Evolutionary conservation across 192 early-diverging fungal genomes (phyloP), one percentile per base, ranked within the genome.

Genomic region (Backusella morwellensis): DNA sequence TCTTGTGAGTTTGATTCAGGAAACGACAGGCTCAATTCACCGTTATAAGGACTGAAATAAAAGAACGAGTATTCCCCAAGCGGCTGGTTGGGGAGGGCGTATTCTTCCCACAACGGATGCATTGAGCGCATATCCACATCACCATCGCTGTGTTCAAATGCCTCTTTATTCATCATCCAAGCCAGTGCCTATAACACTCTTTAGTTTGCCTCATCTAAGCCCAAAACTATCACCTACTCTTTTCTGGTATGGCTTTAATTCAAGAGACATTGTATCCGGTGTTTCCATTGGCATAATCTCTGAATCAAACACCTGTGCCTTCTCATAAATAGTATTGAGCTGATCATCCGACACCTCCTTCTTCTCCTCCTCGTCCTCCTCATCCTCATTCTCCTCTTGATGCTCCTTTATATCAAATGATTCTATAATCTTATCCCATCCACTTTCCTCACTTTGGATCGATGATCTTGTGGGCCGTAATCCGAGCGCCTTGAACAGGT

Each of bases 101-200:
- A 89, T 35, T 82, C 88, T 52, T 89, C 86, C 85, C 85, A 89
- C 3, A 89, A 78, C 15, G 88, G 88, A 74, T 89, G 88, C 38
- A 89, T 74, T 14, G 88, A 73, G n/a, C 78, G 63, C 35, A 81
- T 73, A 8, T 80, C 56, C 0, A 68, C 70, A 21, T 75, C 70
- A 4, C 40, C 69, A 19, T 66, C 73, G 0, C 70, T 44, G 19
- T 54, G 52, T 1, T 66, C 59, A 6, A 72, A 47, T 3, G 56
- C 63, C 36, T 89, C 88, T 54, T 86, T 89, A 21, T 77, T 34
- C 34, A 81, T 70, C 88, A 89, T 89, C 88, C 88, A 89, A 14
- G 86, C 74, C 4, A 89, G 70, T 6, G 88, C 88, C 63, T 84
- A 59, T 59, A 59, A 29, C 11, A 26, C 11, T 56, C 23, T 59